Base-by-base conservation (phyloP, 805 yeast species). In the Metschnikowia gruessii region DNA sequence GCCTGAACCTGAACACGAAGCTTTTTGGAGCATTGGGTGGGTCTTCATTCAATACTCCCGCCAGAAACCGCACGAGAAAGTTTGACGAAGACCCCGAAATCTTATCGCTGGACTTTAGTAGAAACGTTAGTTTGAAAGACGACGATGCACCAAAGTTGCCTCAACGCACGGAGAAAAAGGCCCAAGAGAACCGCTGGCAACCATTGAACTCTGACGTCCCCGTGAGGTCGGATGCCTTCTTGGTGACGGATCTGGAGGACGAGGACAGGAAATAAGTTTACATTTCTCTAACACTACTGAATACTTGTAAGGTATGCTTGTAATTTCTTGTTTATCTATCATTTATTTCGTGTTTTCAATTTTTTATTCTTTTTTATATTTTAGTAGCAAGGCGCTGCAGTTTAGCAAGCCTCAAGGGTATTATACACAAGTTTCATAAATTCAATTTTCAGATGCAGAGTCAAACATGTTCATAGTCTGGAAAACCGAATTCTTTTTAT, bases 81-180 rank as follows among this genome's bases (percentile, higher is more conserved):
- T 71, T 60, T 64, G 84, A 79, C 52, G 80, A 77, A 39, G 85
- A 80, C 42, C 83, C 83, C 0, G 74, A 75, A 46, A 81, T 75
- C 50, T 66, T 79, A 48, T 64, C 70, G 42, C 66, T 70, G 50
- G 80, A 77, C 48, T 79, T 80, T 62, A 76, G 74, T 51, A 74
- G 73, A 30, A 57, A 49, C 21, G 70, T 79, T 45, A 69, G 70
- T 45, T 66, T 79, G 58, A 64, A 65, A 34, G 59, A 51, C 36
- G 53, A 48, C 33, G 54, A 52, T 18, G 50, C 57, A 19, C 72
- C 76, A 4, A 49, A 49, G 21, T 56, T 60, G 47, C 64, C 65
- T 10, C 41, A 49, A 37, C 49, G 56, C n/a, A 13, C 32, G n/a
- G 52, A 45, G 42, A 43, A 48, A 24, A 21, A 49, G n/a, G 38